These are phyloP conservation scores for Fraxinus floribunda DNA, from an alignment of 305 asterid genomes.

Conservation along the genomic window DNA sequence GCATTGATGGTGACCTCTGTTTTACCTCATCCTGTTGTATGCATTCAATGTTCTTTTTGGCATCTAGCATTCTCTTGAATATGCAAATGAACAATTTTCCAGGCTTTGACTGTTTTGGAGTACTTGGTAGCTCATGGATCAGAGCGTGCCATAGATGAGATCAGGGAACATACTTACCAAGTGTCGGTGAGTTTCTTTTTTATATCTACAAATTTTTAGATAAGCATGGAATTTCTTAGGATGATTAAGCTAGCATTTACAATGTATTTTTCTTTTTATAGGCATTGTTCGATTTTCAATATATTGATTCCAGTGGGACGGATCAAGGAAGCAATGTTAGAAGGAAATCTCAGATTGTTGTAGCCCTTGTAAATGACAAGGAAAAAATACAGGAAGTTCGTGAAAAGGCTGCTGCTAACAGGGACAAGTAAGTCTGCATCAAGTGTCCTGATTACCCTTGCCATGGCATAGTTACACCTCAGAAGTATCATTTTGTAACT, in stretches of 20 bases:
- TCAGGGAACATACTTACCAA: slow-evolving; percentile 92
- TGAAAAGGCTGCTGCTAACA: slow-evolving; percentile 75
- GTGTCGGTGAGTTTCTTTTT: slow-evolving; percentile 62
- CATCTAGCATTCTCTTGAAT: slow-evolving; percentile 2
- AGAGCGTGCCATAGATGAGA: slow-evolving; percentile 91
- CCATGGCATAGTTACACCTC: slow-evolving; percentile 1
- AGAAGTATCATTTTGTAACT: background rate
- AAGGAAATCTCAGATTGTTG: slow-evolving; percentile 89
- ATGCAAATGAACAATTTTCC: slow-evolving; percentile 21
- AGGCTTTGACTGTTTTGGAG: slow-evolving; percentile 92
- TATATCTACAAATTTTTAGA: background rate
- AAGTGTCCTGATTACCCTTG: slow-evolving; percentile 20
- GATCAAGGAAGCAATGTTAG: slow-evolving; percentile 95
- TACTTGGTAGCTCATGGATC: slow-evolving; percentile 96
- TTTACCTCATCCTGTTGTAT: slow-evolving; percentile 11
- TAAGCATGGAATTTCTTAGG: background rate
- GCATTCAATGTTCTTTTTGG: background rate
- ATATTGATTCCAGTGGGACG: slow-evolving; percentile 80
- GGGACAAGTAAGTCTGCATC: slow-evolving; percentile 70
- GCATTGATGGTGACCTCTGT: slow-evolving; percentile 8
- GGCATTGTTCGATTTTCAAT: slow-evolving; percentile 94
- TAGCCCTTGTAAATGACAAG: slow-evolving; percentile 87
- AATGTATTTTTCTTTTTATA: slow-evolving; percentile 32
- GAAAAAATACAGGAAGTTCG: slow-evolving; percentile 93
- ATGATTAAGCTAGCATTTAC: slow-evolving; percentile 14